Base-by-base conservation (phyloP, 768 basidiomycete species). In the Podaxis sp. region DNA sequence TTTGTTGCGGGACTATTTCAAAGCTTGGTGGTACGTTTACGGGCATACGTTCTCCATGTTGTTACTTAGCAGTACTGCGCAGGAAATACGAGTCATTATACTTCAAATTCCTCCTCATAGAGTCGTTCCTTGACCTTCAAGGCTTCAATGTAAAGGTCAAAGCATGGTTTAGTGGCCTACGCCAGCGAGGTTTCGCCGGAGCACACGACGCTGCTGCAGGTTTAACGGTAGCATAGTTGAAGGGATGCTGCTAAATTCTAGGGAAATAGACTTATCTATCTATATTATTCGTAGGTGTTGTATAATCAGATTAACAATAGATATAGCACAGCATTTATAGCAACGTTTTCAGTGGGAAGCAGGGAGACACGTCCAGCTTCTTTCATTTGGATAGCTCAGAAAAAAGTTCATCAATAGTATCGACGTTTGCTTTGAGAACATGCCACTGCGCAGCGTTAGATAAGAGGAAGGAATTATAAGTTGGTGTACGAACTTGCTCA, bases 161-260 rank as follows among this genome's bases (percentile, higher is more conserved):
- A 32, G 87, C 86, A 7, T 93, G 91, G 89, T 38, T 85, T n/a
- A 72, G 76, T 35, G 91, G 90, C 0, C 73, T 91, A 51, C 76
- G 77, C 63, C 78, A 72, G 7, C 77, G 70, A 55, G 91, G 89
- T 6, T 75, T 90, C 23, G 73, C 76, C 25, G 89, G 90, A 4
- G 91, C 90, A 50, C 80, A 83, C 62, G 77, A 81, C 63, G 90
- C 90, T 14, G 88, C 89, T 37, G 85, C 90, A 21, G 91, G 91
- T 36, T 75, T 92, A 40, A 73, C 77, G 55, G 72, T 73, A 46
- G 55, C 46, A 55, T 47, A 44, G 16, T 27, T 13, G 14, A 42
- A 42, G 40, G 13, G 13, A 4, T 42, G n/a, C n/a, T 11, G 21
- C 47, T 48, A 9, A 23, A 21, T 48, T 25, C 47, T 48, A 27